Base-by-base conservation (phyloP, 1,284 basidiomycete genomes). In the Cronartium quercuum region DNA sequence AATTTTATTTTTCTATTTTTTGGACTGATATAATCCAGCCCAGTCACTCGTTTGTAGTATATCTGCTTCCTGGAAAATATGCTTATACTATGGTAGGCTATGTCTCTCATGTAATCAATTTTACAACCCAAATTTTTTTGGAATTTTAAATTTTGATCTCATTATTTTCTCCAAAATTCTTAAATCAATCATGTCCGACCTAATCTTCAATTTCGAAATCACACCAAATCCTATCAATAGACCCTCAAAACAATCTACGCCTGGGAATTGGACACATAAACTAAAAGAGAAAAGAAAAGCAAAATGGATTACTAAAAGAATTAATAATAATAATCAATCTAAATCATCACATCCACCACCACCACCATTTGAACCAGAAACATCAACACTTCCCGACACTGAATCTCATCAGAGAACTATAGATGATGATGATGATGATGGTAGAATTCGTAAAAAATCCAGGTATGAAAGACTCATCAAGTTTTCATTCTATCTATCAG, bases 261-360 rank as follows among this genome's bases (percentile, higher is more conserved):
- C 68, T 0, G 68, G 68, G 21, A 70, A 60, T 38, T 70, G 68
- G 68, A 70, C 68, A 12, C 68, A 70, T 10, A 62, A 63, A 64
- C 68, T 51, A 0, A 70, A 70, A 24, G 41, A 70, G 58, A 70
- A 70, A 35, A 38, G 68, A 15, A 21, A 47, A 29, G 58, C 29
- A 24, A 70, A 70, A 70, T 61, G 35, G 12, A 24, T 70, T 42
- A 42, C 4, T 13, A 57, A 70, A 61, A 62, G 40, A 63, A 24
- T 13, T 0, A 42, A 18, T 29, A 21, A 29, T 29, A 29, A 29
- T 29, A 67, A 37, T 5, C 35, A 5, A 34, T 34, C n/a, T 7
- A 44, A 7, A 29, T 15, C 29, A 63, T 44, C 68, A 51, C 18
- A 44, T 55, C 42, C 21, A 15, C 29, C 15, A 42, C 29, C 13